Percentiles rank a stretch among this genome's conserved stretches.
Conservation (phyloP, 352 stramenopile genomes). For the Nothophytophthora sp. region DNA sequence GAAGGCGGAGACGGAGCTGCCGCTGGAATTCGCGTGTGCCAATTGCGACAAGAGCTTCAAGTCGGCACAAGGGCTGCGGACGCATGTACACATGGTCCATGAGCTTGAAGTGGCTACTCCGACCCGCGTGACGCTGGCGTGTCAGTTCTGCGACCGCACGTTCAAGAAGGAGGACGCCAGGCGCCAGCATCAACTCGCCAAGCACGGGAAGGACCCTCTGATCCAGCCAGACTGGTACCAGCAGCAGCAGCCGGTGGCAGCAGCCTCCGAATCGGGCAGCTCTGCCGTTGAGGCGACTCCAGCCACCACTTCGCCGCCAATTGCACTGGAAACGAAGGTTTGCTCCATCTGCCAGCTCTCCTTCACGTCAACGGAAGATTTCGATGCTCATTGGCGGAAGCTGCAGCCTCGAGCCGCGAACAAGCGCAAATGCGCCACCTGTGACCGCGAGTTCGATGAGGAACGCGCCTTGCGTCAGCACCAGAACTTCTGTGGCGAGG, state of each 20-base stretch:
- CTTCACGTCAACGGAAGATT: slow-evolving; percentile 23
- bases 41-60: slow-evolving; percentile 71
- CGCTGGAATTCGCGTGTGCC: slow-evolving; percentile 38
- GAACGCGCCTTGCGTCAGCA: slow-evolving; percentile 75
- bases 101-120: slow-evolving; percentile 41
- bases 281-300: not conserved
- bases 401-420: slow-evolving; percentile 22
- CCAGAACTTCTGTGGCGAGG: slow-evolving; percentile 63
- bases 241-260: slow-evolving; percentile 17
- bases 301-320: not conserved
- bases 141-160: slow-evolving; percentile 48
- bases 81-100: slow-evolving; percentile 87
- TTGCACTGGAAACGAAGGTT: slow-evolving; percentile 4
- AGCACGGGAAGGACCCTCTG: slow-evolving; percentile 75
- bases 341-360: slow-evolving; percentile 43
- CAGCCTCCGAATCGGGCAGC: too few species aligned
- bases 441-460: slow-evolving; percentile 59
- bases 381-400: slow-evolving; percentile 44
- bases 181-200: slow-evolving; percentile 75
- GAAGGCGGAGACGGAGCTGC: slow-evolving; percentile 34
- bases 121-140: slow-evolving; percentile 31
- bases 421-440: slow-evolving; percentile 42
- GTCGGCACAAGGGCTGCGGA: slow-evolving; percentile 69
- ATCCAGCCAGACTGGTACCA: slow-evolving; percentile 85
- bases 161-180: slow-evolving; percentile 81